A percentile compares a stretch with the other conserved stretches of the same genome.
Conservation (phyloP, 2,329 filamentous ascomycete species). For the Aspergillus sp. region DNA sequence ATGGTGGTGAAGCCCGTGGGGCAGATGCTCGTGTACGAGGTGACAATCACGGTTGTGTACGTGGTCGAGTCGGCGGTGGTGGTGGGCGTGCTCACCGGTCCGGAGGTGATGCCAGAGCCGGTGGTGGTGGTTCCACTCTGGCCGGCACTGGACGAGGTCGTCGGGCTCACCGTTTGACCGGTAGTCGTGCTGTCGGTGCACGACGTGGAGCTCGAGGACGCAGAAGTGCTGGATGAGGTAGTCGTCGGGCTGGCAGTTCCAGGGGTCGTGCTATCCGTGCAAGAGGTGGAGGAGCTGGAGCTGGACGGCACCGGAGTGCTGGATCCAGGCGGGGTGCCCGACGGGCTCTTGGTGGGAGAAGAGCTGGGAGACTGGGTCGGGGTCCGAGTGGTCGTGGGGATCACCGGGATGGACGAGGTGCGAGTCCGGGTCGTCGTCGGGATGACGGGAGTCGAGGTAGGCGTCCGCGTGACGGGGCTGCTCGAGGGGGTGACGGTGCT, state of each 20-base stretch:
- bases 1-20: conserved; percentile 44
- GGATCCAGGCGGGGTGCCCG: background rate
- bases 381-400: background rate
- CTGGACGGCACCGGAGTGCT: conserved; percentile 3
- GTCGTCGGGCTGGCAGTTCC: background rate
- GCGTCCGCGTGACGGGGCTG: conserved; percentile 1
- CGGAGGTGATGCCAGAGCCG: conserved; percentile 8
- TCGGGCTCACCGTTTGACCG: background rate
- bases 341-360: background rate
- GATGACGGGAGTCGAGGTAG: background rate
- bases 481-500: background rate
- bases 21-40: conserved; percentile 43
- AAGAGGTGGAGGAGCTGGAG: background rate
- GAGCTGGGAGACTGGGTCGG: background rate
- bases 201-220: too few relatives aligned
- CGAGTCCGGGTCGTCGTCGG: background rate
- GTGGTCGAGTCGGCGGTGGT: conserved; percentile 22
- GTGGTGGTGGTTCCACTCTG: conserved; percentile 9
- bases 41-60: conserved; percentile 38
- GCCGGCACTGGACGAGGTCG: background rate
- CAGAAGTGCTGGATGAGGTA: background rate
- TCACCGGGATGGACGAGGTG: background rate
- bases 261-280: too few relatives aligned
- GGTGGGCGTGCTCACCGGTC: conserved; percentile 7
- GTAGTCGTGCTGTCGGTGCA: too few relatives aligned